phyloP scores from a whole-genome alignment of 2,329 filamentous ascomycete species.

The Orbilia quercus region DNA sequence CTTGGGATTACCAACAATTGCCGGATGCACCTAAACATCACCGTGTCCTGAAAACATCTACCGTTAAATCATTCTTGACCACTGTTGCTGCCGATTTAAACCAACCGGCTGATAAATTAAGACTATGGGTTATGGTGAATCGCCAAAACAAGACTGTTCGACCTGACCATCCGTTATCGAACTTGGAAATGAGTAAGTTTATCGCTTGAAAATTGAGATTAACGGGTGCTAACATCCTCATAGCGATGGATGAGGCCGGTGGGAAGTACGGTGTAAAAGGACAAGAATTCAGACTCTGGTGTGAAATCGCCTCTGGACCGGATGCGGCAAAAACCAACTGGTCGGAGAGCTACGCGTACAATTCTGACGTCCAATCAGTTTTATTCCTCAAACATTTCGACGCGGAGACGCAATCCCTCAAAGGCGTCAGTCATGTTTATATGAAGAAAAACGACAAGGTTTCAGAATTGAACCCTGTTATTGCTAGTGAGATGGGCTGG shows the following conservation, averaged over 20 bases:
- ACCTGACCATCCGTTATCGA: constrained; percentile 86
- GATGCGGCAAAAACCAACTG: constrained; percentile 64
- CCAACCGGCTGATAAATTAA: constrained; percentile 72
- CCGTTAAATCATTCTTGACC: constrained; percentile 78
- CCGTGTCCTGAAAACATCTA: constrained; percentile 78
- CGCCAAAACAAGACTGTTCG: constrained; percentile 96
- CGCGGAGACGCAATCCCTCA: constrained; percentile 76
- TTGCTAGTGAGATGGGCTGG: constrained; percentile 88
- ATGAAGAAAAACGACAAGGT: constrained; percentile 89
- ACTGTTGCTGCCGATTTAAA: constrained; percentile 77
- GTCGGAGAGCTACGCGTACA: constrained; percentile 57
- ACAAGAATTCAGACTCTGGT: constrained; percentile 80
- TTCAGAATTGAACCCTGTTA: constrained; percentile 80
- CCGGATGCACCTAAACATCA: constrained; percentile 75
- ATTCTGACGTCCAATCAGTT: constrained; percentile 69
- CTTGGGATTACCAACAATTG: constrained; percentile 71
- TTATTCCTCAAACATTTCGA: constrained; percentile 96
- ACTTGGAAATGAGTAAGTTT: constrained; percentile 72
- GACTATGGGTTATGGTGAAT: constrained; percentile 98
- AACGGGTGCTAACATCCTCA: constrained; percentile 15
- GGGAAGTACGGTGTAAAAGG: constrained; percentile 76
- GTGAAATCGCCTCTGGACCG: constrained; percentile 78
- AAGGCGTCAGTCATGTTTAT: constrained; percentile 84
- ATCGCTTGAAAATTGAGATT: constrained; percentile 51
- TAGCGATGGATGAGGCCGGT: constrained; percentile 76